Evolutionary conservation across 2,329 filamentous ascomycete species (phyloP).

Genomic region (Daldinia sp.): DNA sequence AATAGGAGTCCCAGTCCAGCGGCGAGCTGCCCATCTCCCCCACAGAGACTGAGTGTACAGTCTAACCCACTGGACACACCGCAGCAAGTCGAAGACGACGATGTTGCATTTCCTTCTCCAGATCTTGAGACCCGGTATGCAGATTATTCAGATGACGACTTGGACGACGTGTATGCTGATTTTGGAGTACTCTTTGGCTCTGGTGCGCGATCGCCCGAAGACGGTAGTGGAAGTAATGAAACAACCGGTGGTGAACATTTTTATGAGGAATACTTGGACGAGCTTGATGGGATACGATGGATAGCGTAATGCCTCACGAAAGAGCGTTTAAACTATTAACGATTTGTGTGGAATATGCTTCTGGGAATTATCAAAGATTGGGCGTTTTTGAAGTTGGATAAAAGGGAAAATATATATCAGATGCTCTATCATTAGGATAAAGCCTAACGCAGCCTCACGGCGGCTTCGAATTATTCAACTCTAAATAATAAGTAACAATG

Average conservation of each 20-base stretch:
- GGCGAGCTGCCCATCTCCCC: constrained; percentile 3
- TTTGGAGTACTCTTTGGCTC: constrained; percentile 65
- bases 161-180: constrained; percentile 67
- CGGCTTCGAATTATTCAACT: constrained; percentile 17
- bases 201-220: constrained; percentile 37
- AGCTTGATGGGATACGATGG: constrained; percentile 67
- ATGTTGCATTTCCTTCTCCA: constrained; percentile 61
- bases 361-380: background rate
- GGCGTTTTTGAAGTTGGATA: constrained; percentile 15
- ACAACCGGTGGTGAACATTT: constrained; percentile 56
- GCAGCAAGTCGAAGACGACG: constrained; percentile 58
- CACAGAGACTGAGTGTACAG: constrained; percentile 5
- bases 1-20: background rate
- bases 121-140: constrained; percentile 60
- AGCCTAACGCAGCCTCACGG: constrained; percentile 32
- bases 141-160: constrained; percentile 57
- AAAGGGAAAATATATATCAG: constrained; percentile 8
- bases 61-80: background rate
- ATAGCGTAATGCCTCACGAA: constrained; percentile 47
- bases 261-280: constrained; percentile 68
- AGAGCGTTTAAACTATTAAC: constrained; percentile 6
- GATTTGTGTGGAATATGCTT: background rate
- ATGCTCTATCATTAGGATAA: constrained; percentile 24
- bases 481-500: constrained; percentile 8
- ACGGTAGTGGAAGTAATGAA: constrained; percentile 43